Percentiles rank a stretch among this genome's conserved stretches.
These are phyloP conservation scores for Cytospora paraplurivora DNA, from an alignment of 2,329 filamentous ascomycete genomes.

Conservation along the genomic window DNA sequence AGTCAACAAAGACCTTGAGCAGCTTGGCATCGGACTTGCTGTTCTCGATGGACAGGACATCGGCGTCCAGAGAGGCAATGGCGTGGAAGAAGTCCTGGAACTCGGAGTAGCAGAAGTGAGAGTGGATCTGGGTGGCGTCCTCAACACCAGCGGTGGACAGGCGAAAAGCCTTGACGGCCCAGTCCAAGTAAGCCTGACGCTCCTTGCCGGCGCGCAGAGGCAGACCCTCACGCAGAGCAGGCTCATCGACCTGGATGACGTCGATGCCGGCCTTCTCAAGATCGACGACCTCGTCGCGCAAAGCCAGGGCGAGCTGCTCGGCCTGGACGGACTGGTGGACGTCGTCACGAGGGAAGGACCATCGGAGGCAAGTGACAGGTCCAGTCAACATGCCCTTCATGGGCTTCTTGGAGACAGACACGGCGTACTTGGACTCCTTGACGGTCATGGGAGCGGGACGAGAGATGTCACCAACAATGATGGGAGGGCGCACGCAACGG, in stretches of 20 bases:
- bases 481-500: constrained; percentile 95
- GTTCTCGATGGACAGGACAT: constrained; percentile 99
- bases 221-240: constrained; percentile 98
- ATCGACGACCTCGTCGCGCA: constrained; percentile 97
- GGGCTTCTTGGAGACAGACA: constrained; percentile 93
- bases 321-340: constrained; percentile 99
- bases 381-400: constrained; percentile 99
- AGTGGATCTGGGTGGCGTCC: constrained; percentile 98
- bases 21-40: constrained; percentile 99
- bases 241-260: constrained; percentile 99
- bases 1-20: constrained; percentile 96
- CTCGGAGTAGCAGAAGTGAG: constrained; percentile 99
- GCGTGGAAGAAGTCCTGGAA: constrained; percentile 99
- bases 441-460: constrained; percentile 97
- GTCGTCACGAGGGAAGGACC: constrained; percentile 99
- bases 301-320: constrained; percentile 96
- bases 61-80: constrained; percentile 95
- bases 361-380: constrained; percentile 96
- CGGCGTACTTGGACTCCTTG: constrained; percentile 99
- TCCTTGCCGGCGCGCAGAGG: constrained; percentile 92
- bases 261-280: constrained; percentile 95
- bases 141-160: constrained; percentile 90
- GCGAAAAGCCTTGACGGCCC: constrained; percentile 98
- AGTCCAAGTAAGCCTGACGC: constrained; percentile 94
- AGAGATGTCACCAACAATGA: constrained; percentile 98